Evolutionary conservation across 2,329 filamentous ascomycete genomes (phyloP).

Genomic region (Colletotrichum agaves): DNA sequence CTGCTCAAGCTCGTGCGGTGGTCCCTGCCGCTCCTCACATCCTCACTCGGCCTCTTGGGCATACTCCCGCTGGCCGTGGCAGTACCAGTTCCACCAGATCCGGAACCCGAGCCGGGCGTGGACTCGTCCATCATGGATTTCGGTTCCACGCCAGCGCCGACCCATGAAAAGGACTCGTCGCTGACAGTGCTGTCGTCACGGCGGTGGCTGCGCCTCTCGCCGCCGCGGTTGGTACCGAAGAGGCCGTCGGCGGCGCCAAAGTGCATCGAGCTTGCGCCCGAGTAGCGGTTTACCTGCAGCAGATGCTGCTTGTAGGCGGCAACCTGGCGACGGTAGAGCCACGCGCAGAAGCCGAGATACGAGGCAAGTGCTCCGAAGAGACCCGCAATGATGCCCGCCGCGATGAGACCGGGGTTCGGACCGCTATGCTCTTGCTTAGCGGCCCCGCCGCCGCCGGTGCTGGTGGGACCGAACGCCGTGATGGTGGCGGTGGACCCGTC

Average conservation of each 20-base stretch:
- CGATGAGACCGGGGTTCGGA: constrained; percentile 54
- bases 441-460: constrained; percentile 51
- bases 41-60: constrained; percentile 38
- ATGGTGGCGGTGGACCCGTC: constrained; percentile 60
- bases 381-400: constrained; percentile 70
- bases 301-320: constrained; percentile 76
- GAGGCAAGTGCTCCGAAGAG: constrained; percentile 68
- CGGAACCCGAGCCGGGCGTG: constrained; percentile 38
- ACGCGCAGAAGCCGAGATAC: constrained; percentile 78
- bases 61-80: constrained; percentile 38
- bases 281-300: constrained; percentile 69
- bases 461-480: constrained; percentile 47
- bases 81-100: constrained; percentile 28
- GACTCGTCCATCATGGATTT: constrained; percentile 44
- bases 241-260: constrained; percentile 43
- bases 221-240: constrained; percentile 40
- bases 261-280: constrained; percentile 54
- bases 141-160: constrained; percentile 46
- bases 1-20: constrained; percentile 32
- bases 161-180: constrained; percentile 46
- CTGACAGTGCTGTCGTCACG: constrained; percentile 40
- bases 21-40: constrained; percentile 35
- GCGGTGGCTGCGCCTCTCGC: constrained; percentile 34
- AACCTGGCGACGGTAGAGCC: constrained; percentile 78
- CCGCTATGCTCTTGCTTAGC: constrained; percentile 3